Percentiles rank a stretch among this genome's conserved stretches.
These are phyloP conservation scores for Solanum bukasovii DNA, from an alignment of 257 asterid species.

Conservation along the genomic window DNA sequence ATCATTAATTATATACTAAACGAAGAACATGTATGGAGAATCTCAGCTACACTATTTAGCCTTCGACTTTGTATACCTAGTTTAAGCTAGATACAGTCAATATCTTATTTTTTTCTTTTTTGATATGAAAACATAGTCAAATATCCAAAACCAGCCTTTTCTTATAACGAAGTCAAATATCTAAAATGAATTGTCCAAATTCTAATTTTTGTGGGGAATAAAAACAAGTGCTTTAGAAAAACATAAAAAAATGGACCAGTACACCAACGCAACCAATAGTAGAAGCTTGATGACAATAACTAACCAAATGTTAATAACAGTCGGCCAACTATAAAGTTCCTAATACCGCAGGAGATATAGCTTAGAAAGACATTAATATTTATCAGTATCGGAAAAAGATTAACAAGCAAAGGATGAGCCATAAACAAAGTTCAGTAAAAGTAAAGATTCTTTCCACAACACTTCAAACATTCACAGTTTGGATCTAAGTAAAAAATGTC, in stretches of 20 bases:
- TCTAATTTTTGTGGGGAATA: not conserved
- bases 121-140: not conserved
- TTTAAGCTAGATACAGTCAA: not conserved
- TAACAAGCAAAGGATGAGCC: not conserved
- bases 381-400: not conserved
- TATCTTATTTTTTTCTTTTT: not conserved
- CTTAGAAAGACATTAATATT: not conserved
- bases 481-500: not conserved
- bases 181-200: not conserved
- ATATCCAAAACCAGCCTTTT: not conserved
- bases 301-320: not conserved
- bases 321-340: not conserved
- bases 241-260: not conserved
- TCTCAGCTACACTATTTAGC: not conserved
- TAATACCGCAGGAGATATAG: not conserved
- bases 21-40: not conserved
- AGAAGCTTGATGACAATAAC: not conserved
- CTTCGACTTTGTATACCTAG: not conserved
- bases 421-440: not conserved
- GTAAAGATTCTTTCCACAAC: not conserved
- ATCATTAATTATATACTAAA: not conserved
- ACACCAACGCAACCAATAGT: not conserved
- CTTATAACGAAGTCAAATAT: not conserved
- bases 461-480: not conserved
- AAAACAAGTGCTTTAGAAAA: not conserved